phyloP scores from a whole-genome alignment of 768 basidiomycete genomes.

The Russula ochroleuca region DNA sequence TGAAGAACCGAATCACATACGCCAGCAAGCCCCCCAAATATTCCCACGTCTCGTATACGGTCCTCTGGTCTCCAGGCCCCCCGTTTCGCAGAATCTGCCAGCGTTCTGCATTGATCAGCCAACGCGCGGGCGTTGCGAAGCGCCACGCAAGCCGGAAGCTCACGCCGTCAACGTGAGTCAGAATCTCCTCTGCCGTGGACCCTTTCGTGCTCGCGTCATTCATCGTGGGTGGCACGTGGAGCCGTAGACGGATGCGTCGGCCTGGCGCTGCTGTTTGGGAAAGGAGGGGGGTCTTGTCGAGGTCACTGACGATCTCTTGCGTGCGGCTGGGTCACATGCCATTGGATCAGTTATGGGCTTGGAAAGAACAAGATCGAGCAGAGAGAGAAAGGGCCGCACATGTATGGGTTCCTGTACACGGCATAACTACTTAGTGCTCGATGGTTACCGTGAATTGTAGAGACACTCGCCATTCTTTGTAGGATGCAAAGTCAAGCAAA shows the following conservation, averaged over 20 bases:
- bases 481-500: conserved; percentile 19
- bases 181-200: conserved; percentile 7
- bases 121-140: conserved; percentile 13
- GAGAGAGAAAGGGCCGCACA: neutral
- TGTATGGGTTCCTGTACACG: conserved; percentile 12
- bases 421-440: neutral
- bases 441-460: neutral
- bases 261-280: conserved; percentile 5
- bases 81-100: conserved; percentile 15
- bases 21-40: conserved; percentile 12
- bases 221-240: conserved; percentile 14
- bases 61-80: neutral
- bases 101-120: conserved; percentile 17
- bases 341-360: neutral
- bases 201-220: conserved; percentile 1
- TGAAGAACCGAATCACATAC: conserved; percentile 11
- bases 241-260: neutral
- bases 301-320: conserved; percentile 6
- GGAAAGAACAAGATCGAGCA: neutral
- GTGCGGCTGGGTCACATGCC: conserved; percentile 1
- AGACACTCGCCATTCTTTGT: conserved; percentile 11
- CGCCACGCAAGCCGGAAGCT: conserved; percentile 17
- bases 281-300: conserved; percentile 1
- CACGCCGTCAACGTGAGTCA: conserved; percentile 9
- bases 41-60: conserved; percentile 19